Conservation (phyloP, 2,329 filamentous ascomycete species). For the Bipolaris victoriae region DNA sequence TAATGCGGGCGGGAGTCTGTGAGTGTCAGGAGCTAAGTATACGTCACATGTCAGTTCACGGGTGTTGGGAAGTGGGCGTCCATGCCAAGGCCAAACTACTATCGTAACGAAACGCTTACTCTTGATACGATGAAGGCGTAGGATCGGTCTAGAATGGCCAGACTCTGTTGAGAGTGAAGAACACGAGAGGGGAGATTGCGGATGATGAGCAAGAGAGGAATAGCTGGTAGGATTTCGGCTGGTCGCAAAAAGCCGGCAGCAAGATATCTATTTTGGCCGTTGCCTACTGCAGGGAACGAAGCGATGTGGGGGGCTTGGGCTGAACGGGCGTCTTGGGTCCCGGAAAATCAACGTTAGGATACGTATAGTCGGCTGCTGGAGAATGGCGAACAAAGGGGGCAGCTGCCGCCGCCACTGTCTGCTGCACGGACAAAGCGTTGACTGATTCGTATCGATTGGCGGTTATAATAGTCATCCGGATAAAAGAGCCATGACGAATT, state of each 20-base stretch:
- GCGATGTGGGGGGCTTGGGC: conserved; percentile 4
- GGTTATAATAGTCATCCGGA: neutral
- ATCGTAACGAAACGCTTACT: neutral
- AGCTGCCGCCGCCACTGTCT: neutral
- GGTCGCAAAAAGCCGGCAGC: neutral
- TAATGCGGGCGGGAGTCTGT: neutral
- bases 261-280: conserved; percentile 8
- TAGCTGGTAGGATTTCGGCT: conserved; percentile 1
- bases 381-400: conserved; percentile 4
- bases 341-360: conserved; percentile 2
- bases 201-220: neutral
- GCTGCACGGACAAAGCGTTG: conserved; percentile 1
- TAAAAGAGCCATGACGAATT: conserved; percentile 3
- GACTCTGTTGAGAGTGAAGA: neutral
- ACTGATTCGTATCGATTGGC: conserved; percentile 3
- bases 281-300: conserved; percentile 10
- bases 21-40: neutral
- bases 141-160: conserved; percentile 5
- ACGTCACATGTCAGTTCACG: conserved; percentile 11
- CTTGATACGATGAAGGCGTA: neutral
- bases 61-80: neutral
- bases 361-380: neutral
- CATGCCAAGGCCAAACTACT: no score
- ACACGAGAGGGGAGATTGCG: neutral
- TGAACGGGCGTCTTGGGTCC: conserved; percentile 2